Percentiles rank a stretch among this genome's conserved stretches.
Evolutionary conservation across 1,284 basidiomycete genomes (phyloP).

Genomic region (Malassezia vespertilionis): DNA sequence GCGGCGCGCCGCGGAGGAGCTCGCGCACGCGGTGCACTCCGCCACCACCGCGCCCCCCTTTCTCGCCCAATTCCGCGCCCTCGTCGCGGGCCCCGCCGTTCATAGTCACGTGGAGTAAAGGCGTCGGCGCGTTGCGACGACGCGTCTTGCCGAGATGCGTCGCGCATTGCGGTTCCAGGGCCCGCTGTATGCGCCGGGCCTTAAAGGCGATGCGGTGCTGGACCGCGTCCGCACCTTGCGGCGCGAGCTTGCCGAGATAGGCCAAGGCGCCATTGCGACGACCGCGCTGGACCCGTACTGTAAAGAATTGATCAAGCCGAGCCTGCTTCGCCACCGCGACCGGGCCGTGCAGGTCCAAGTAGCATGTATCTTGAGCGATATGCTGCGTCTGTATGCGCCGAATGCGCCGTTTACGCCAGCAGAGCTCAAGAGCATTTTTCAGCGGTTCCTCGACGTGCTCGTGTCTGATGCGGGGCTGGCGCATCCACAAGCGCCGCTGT

Average conservation of each 20-base stretch:
- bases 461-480: slow-evolving; percentile 23
- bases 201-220: slow-evolving; percentile 29
- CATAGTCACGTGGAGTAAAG: slow-evolving; percentile 6
- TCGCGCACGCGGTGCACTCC: background rate
- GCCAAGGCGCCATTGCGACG: slow-evolving; percentile 75
- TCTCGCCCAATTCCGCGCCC: background rate
- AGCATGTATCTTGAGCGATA: slow-evolving; percentile 86
- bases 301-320: slow-evolving; percentile 67
- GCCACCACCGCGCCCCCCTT: background rate
- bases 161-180: slow-evolving; percentile 21
- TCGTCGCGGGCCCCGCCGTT: background rate
- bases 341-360: slow-evolving; percentile 82
- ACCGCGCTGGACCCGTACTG: slow-evolving; percentile 60
- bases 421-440: slow-evolving; percentile 56
- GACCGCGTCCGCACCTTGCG: slow-evolving; percentile 26
- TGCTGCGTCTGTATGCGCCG: slow-evolving; percentile 85
- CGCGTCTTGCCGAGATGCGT: slow-evolving; percentile 1
- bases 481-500: slow-evolving; percentile 26
- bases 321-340: slow-evolving; percentile 83
- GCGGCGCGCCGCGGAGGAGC: background rate
- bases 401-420: slow-evolving; percentile 84
- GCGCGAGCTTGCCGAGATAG: slow-evolving; percentile 64
- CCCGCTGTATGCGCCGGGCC: slow-evolving; percentile 27
- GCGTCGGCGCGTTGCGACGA: too few relatives aligned
- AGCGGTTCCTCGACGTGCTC: slow-evolving; percentile 54